Conservation (phyloP, 495 filamentous ascomycete species). For the Haplographium delicatum region DNA sequence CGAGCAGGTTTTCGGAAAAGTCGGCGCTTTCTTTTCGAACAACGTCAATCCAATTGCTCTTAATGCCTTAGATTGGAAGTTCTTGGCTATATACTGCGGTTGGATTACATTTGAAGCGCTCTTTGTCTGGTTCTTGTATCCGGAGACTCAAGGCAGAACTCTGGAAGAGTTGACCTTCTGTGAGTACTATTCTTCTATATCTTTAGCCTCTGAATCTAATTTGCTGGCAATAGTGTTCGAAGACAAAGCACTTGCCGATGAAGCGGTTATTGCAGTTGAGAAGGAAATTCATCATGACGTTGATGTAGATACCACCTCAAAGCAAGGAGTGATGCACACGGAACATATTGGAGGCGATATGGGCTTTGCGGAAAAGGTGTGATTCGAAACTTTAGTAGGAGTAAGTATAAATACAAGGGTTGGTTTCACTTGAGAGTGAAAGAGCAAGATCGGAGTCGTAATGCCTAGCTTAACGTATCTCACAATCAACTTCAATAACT, state of each 20-base stretch:
- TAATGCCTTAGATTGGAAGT: neutral
- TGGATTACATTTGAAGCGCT: constrained; percentile 53
- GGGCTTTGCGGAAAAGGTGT: too few relatives aligned
- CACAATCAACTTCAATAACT: too few relatives aligned
- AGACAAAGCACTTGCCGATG: constrained; percentile 39
- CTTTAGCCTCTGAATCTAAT: neutral
- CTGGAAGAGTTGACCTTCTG: constrained; percentile 60
- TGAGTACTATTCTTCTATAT: constrained; percentile 34
- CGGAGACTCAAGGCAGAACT: constrained; percentile 57
- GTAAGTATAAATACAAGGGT: too few relatives aligned
- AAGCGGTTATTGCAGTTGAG: constrained; percentile 41
- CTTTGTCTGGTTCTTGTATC: constrained; percentile 61
- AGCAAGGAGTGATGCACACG: too few relatives aligned
- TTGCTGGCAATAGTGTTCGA: constrained; percentile 42
- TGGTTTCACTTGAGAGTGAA: too few relatives aligned
- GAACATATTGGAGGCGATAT: too few relatives aligned
- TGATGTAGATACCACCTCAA: too few relatives aligned
- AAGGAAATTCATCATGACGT: constrained; percentile 35
- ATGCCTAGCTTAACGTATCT: too few relatives aligned
- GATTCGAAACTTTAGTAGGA: too few relatives aligned
- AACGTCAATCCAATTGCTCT: constrained; percentile 49
- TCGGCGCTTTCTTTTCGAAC: constrained; percentile 41
- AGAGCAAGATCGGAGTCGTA: too few relatives aligned
- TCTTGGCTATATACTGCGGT: constrained; percentile 31
- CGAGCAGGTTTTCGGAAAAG: constrained; percentile 57